These are phyloP conservation scores for Dendrobium huoshanense DNA, from an alignment of 106 monocot species.

Conservation along the genomic window DNA sequence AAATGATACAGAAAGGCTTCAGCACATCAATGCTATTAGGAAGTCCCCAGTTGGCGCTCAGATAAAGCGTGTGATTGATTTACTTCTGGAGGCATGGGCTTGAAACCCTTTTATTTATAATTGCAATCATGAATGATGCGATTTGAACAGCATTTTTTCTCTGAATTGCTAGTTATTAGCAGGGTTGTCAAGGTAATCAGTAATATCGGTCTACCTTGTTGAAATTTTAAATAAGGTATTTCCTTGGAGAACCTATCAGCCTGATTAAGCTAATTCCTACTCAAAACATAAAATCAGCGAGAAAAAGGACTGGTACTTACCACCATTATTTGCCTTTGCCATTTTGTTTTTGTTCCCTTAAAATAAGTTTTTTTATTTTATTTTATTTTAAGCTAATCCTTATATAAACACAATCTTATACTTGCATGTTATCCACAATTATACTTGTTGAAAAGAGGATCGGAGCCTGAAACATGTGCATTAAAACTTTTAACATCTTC, in stretches of 20 bases:
- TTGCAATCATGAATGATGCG: neutral
- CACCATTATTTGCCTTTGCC: neutral
- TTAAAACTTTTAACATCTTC: neutral
- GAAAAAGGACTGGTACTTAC: neutral
- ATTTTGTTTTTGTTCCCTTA: neutral
- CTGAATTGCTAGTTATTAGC: neutral
- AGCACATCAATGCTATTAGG: slow-evolving; percentile 77
- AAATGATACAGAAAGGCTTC: slow-evolving; percentile 88
- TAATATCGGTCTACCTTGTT: neutral
- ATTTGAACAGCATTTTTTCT: neutral
- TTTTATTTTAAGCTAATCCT: neutral
- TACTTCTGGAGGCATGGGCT: slow-evolving; percentile 57
- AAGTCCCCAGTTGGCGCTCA: slow-evolving; percentile 85
- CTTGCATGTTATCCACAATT: neutral
- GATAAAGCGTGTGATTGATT: slow-evolving; percentile 83
- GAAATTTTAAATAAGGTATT: neutral
- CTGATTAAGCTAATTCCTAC: neutral
- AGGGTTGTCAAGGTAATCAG: neutral
- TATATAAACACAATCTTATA: neutral
- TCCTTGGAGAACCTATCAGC: neutral
- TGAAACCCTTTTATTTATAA: neutral
- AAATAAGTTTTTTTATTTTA: neutral
- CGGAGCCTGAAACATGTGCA: neutral
- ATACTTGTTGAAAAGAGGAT: neutral
- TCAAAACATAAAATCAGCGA: neutral